Percentiles rank a stretch among this genome's conserved stretches.
Conservation (phyloP, 352 stramenopile genomes). For the Phytophthora chlamydospora region DNA sequence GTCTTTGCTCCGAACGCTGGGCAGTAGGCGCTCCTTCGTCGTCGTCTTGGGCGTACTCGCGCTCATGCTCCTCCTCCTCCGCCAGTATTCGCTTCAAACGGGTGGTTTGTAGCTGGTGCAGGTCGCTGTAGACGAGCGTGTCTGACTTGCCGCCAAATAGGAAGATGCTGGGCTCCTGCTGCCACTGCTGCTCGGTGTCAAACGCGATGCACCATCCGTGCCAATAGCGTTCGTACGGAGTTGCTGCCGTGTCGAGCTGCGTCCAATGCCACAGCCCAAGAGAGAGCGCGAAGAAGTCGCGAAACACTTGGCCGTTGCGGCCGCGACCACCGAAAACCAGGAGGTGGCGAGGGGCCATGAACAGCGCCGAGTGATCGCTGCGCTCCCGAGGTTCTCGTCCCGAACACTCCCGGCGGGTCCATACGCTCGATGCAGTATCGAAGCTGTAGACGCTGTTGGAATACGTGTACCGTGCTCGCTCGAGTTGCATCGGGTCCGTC, state of each 20-base stretch:
- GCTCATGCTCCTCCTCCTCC: constrained; percentile 19
- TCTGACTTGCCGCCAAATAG: constrained; percentile 75
- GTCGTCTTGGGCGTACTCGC: not conserved
- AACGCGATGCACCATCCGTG: constrained; percentile 43
- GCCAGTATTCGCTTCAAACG: constrained; percentile 22
- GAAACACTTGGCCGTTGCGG: constrained; percentile 56
- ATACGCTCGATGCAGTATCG: constrained; percentile 38
- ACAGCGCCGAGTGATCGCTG: constrained; percentile 65
- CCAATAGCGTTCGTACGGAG: constrained; percentile 51
- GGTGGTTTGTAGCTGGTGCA: constrained; percentile 43
- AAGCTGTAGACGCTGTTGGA: constrained; percentile 69
- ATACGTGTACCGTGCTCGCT: constrained; percentile 64
- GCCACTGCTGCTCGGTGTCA: constrained; percentile 29
- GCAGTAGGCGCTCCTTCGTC: not conserved
- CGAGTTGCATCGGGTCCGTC: constrained; percentile 51
- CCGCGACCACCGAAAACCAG: constrained; percentile 62
- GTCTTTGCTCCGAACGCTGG: constrained; percentile 2
- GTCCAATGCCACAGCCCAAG: constrained; percentile 58
- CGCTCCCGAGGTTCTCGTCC: constrained; percentile 45
- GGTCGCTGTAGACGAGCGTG: constrained; percentile 50
- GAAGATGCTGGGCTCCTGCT: constrained; percentile 46
- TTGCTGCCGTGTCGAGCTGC: constrained; percentile 34
- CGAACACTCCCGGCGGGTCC: constrained; percentile 48
- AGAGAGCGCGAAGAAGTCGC: constrained; percentile 57
- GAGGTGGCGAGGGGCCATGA: constrained; percentile 52